A percentile compares a stretch with the other conserved stretches of the same genome.
Evolutionary conservation across 139 green algal species (phyloP).

Genomic region (Dunaliella primolecta): DNA sequence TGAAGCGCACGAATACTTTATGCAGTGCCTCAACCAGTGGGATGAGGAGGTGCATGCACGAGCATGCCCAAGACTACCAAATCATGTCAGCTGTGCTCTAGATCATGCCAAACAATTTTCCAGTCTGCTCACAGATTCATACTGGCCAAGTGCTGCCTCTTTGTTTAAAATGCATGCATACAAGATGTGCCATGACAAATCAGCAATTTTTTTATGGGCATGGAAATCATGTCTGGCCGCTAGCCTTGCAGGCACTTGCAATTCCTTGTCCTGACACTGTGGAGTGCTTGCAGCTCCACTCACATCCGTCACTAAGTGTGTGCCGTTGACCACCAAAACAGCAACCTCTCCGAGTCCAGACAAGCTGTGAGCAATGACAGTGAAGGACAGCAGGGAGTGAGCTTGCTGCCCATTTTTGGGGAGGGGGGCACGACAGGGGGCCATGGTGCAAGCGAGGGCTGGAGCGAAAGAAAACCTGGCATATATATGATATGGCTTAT

Average conservation of each 20-base stretch:
- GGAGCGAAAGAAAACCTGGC: too few species aligned
- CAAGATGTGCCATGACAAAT: too few species aligned
- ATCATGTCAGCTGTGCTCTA: too few species aligned
- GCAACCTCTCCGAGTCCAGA: slow-evolving; percentile 54
- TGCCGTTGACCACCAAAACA: slow-evolving; percentile 66
- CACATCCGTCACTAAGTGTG: slow-evolving; percentile 76
- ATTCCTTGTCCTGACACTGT: too few species aligned
- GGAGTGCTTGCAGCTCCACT: too few species aligned
- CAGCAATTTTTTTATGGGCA: too few species aligned
- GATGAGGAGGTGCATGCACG: neutral
- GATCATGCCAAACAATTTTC: neutral
- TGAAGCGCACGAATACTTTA: neutral
- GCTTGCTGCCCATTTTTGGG: neutral
- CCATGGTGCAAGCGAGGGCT: neutral
- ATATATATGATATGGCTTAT: too few species aligned
- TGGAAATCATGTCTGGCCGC: too few species aligned
- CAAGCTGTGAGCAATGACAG: slow-evolving; percentile 9
- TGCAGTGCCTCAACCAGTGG: neutral
- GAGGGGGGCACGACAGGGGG: neutral
- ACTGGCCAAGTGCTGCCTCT: too few species aligned
- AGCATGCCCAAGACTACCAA: slow-evolving; percentile 13
- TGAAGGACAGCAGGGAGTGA: neutral
- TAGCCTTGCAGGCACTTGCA: too few species aligned
- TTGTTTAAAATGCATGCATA: too few species aligned
- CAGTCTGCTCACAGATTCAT: too few species aligned